A percentile compares a stretch with the other conserved stretches of the same genome.
Evolutionary conservation across 2,329 filamentous ascomycete species (phyloP).

Genomic region (Ambrosiella xylebori): DNA sequence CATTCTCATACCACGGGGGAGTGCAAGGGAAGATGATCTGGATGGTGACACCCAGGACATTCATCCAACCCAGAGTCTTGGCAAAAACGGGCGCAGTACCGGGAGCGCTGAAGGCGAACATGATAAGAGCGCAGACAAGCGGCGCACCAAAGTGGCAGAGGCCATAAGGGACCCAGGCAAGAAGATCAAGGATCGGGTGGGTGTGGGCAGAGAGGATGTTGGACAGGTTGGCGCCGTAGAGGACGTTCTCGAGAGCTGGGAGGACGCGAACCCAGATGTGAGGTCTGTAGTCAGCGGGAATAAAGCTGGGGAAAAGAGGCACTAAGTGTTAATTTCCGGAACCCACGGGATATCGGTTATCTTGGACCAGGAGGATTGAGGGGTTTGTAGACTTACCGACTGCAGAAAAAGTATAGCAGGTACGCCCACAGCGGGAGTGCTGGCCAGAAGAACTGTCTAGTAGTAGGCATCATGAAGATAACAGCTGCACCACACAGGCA

Average conservation of each 20-base stretch:
- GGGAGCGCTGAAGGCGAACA: constrained; percentile 81
- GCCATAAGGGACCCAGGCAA: constrained; percentile 89
- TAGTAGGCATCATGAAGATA: constrained; percentile 64
- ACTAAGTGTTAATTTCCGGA: not conserved
- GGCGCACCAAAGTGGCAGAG: constrained; percentile 80
- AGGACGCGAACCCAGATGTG: constrained; percentile 92
- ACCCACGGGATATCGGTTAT: no score
- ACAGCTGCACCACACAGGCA: constrained; percentile 49
- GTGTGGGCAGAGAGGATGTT: constrained; percentile 90
- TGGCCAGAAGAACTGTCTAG: constrained; percentile 79
- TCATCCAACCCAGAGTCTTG: constrained; percentile 82
- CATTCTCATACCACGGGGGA: constrained; percentile 91
- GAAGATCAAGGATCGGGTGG: constrained; percentile 62
- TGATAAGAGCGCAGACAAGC: constrained; percentile 55
- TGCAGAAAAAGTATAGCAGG: constrained; percentile 81
- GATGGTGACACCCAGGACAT: constrained; percentile 69
- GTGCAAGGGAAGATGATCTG: constrained; percentile 87
- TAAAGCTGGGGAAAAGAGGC: constrained; percentile 43
- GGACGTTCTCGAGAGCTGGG: constrained; percentile 84
- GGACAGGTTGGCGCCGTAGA: constrained; percentile 89
- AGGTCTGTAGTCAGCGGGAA: constrained; percentile 72
- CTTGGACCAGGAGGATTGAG: constrained; percentile 10
- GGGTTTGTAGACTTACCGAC: constrained; percentile 50
- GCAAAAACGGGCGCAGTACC: constrained; percentile 73
- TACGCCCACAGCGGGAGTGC: constrained; percentile 73